These are phyloP conservation scores for Phylloporus sp. DNA, from an alignment of 768 basidiomycete species.

Conservation along the genomic window DNA sequence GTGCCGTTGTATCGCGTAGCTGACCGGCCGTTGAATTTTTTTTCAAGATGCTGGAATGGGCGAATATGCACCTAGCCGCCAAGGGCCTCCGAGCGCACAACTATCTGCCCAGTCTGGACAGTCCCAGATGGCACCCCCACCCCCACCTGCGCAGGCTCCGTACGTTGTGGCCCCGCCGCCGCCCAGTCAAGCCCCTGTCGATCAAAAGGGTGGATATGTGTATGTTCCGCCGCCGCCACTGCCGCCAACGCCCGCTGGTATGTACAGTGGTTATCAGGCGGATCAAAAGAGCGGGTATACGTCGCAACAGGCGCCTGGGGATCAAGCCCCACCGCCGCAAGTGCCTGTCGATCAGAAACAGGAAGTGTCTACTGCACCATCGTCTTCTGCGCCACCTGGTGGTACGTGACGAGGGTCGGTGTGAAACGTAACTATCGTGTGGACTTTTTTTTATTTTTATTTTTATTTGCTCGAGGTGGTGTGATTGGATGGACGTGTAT, in stretches of 20 bases:
- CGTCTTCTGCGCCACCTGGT: not conserved
- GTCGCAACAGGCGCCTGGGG: not conserved
- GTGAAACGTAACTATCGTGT: too few species aligned
- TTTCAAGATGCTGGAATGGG: slow-evolving; percentile 25
- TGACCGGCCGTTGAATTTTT: not conserved
- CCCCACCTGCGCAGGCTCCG: not conserved
- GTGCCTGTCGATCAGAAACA: slow-evolving; percentile 7
- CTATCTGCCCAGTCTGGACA: not conserved
- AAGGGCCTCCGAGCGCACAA: not conserved
- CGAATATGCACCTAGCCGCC: not conserved
- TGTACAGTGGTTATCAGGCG: not conserved
- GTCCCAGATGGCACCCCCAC: not conserved
- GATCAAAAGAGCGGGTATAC: not conserved
- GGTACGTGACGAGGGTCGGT: slow-evolving; percentile 1
- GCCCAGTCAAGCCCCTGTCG: slow-evolving; percentile 1
- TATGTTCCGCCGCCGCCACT: not conserved
- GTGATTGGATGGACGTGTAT: not conserved
- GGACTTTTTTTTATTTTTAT: too few species aligned
- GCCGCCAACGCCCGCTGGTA: not conserved
- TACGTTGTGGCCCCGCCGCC: slow-evolving; percentile 1
- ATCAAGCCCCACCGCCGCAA: not conserved
- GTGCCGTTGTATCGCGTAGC: too few species aligned
- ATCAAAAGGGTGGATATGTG: slow-evolving; percentile 2
- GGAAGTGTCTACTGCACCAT: not conserved
- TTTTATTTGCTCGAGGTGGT: not conserved